Conservation (phyloP, 2,329 filamentous ascomycete genomes). For the Aspergillus sp. region DNA sequence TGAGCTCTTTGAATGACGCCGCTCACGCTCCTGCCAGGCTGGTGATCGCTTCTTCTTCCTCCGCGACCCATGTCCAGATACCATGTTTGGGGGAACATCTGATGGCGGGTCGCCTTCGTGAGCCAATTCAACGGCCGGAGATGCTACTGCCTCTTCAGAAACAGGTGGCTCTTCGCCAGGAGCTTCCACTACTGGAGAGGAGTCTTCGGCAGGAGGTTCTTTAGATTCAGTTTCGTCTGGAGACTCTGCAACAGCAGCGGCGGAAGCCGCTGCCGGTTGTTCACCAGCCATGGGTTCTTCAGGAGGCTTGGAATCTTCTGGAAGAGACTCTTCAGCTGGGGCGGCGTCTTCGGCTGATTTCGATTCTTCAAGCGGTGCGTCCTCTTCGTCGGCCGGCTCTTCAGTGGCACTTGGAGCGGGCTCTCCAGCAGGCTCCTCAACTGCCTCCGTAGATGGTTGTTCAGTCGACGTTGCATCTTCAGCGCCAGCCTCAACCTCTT, state of each 20-base stretch:
- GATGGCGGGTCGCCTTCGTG: slow-evolving; percentile 5
- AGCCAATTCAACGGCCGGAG: neutral
- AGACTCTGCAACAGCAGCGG: slow-evolving; percentile 10
- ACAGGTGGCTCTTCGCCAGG: slow-evolving; percentile 4
- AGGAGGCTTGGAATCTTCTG: slow-evolving; percentile 8
- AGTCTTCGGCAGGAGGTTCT: slow-evolving; percentile 5
- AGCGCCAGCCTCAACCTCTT: slow-evolving; percentile 7
- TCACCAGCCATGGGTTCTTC: slow-evolving; percentile 9
- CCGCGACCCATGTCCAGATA: slow-evolving; percentile 10
- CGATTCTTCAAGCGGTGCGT: slow-evolving; percentile 5
- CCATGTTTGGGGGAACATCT: slow-evolving; percentile 7
- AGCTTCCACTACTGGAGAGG: slow-evolving; percentile 1
- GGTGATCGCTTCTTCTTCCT: slow-evolving; percentile 25
- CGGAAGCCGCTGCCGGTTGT: slow-evolving; percentile 6
- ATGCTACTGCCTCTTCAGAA: slow-evolving; percentile 3
- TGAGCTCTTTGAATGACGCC: slow-evolving; percentile 28
- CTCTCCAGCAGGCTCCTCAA: slow-evolving; percentile 3
- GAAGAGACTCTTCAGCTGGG: slow-evolving; percentile 6
- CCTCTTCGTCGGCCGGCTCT: slow-evolving; percentile 4
- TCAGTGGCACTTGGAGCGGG: slow-evolving; percentile 3
- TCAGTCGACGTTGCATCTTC: slow-evolving; percentile 6
- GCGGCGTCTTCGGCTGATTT: slow-evolving; percentile 9
- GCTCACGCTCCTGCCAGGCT: slow-evolving; percentile 22
- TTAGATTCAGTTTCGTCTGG: slow-evolving; percentile 5
- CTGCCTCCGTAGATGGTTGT: too few relatives aligned